phyloP scores from a whole-genome alignment of 768 basidiomycete species.

The Suillus tomentosus region DNA sequence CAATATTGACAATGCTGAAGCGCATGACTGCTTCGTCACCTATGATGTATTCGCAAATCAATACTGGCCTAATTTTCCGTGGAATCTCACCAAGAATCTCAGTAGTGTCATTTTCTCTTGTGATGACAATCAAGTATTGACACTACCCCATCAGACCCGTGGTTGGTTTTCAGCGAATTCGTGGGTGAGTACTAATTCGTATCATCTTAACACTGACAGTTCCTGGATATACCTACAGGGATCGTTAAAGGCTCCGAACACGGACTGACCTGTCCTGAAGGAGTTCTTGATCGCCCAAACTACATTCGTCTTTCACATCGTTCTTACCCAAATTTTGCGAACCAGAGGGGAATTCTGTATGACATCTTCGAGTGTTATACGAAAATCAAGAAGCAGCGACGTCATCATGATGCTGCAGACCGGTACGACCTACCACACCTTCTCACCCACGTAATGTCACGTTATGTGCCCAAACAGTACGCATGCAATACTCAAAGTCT shows the following conservation, averaged over 20 bases:
- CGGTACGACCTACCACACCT: conserved; percentile 37
- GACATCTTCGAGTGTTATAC: conserved; percentile 54
- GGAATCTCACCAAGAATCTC: conserved; percentile 50
- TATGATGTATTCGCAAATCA: conserved; percentile 47
- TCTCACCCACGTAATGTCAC: background rate
- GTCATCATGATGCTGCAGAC: conserved; percentile 61
- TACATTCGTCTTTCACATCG: conserved; percentile 55
- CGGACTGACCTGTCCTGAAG: conserved; percentile 34
- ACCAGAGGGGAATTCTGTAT: conserved; percentile 50
- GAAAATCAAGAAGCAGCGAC: conserved; percentile 41
- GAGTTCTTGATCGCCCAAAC: conserved; percentile 43
- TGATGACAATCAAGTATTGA: background rate
- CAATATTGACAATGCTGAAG: conserved; percentile 17
- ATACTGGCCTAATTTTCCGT: conserved; percentile 65
- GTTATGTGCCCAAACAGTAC: conserved; percentile 39
- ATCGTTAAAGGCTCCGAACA: conserved; percentile 69
- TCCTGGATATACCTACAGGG: conserved; percentile 32
- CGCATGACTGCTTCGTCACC: conserved; percentile 36
- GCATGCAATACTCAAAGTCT: conserved; percentile 45
- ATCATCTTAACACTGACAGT: background rate
- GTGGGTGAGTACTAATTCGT: conserved; percentile 45
- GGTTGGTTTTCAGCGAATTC: conserved; percentile 64
- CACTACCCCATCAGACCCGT: conserved; percentile 47
- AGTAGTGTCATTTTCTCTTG: conserved; percentile 37
- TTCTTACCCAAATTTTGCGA: conserved; percentile 55